Percentiles rank a stretch among this genome's conserved stretches.
phyloP scores from a whole-genome alignment of 345 rosid genomes.

The Lumnitzera littorea region DNA sequence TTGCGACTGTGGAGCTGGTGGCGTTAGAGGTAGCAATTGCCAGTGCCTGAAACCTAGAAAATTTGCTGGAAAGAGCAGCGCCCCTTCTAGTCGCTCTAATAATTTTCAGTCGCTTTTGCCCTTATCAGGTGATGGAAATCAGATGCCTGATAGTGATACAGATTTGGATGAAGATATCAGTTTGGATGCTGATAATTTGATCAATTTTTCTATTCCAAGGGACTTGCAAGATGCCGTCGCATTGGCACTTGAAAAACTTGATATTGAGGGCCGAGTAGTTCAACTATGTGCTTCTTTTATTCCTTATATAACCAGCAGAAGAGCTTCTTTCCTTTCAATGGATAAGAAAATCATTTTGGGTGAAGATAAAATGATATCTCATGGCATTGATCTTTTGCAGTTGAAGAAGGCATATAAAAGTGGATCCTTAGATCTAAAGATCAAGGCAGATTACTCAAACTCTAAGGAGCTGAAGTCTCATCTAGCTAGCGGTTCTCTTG shows the following conservation, averaged over 20 bases:
- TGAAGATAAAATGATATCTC: conserved; percentile 70
- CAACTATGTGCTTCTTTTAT: conserved; percentile 66
- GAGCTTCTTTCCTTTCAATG: conserved; percentile 60
- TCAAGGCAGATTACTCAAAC: conserved; percentile 93
- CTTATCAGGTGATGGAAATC: conserved; percentile 71
- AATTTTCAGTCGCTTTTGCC: conserved; percentile 70
- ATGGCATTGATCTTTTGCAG: conserved; percentile 77
- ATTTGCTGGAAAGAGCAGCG: conserved; percentile 55
- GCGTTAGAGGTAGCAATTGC: conserved; percentile 94
- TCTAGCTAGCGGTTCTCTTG: conserved; percentile 80
- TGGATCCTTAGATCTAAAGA: conserved; percentile 95
- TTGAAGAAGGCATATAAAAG: conserved; percentile 94
- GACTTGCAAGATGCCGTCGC: conserved; percentile 63
- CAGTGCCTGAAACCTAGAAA: conserved; percentile 97
- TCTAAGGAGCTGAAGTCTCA: conserved; percentile 87
- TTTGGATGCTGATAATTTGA: conserved; percentile 43
- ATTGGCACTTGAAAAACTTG: conserved; percentile 66
- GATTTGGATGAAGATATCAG: conserved; percentile 76
- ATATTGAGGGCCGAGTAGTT: conserved; percentile 65
- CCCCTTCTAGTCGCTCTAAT: conserved; percentile 42
- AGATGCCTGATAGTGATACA: conserved; percentile 83
- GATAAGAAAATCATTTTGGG: conserved; percentile 65
- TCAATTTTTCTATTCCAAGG: conserved; percentile 56
- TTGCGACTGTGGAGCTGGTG: conserved; percentile 99
- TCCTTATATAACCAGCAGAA: conserved; percentile 68